Base-by-base conservation (phyloP, 768 basidiomycete species). In the Pleurotus tuoliensis region DNA sequence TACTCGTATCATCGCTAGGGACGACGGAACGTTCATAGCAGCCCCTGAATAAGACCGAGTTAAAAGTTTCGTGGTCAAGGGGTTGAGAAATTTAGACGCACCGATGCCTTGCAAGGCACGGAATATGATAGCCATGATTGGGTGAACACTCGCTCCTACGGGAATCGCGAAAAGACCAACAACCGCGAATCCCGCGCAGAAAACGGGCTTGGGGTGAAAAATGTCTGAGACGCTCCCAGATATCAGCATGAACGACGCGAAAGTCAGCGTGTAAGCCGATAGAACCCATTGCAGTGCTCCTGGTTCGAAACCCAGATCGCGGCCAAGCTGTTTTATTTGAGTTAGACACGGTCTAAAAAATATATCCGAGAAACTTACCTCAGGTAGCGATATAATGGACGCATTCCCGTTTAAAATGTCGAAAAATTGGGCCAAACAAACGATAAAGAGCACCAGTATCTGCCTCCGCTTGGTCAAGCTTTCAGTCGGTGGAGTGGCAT, bases 1-100 rank as follows among this genome's bases (percentile, higher is more conserved):
- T 13, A 76, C 65, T 41, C 72, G 71, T 22, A 81, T 68, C 34
- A 82, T 69, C 27, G 73, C 64, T n/a, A 78, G 61, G 6, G 78
- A 72, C 3, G 78, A 72, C 2, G 79, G 79, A 30, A 80, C 71
- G 12, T 74, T 75, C 69, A 79, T 65, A 1, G 78, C 68, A 18
- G 74, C 77, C 5, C 69, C 75, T 68, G 69, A 34, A 11, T 11
- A 9, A 44, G 13, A 15, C 6, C 13, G 20, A 44, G 20, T 6
- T 15, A 12, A 44, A 4, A 44, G 9, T 5, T n/a, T 4, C n/a
- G n/a, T n/a, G 3, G 41, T 1, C n/a, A 44, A 44, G 11, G n/a
- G 6, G 41, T 16, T n/a, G 41, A 12, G 7, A 22, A 16, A 9
- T 44, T 16, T 16, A 16, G 11, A 58, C 48, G 40, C 45, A 59